Percentiles rank a stretch among this genome's conserved stretches.
These are phyloP conservation scores for Teratosphaeria nubilosa DNA, from an alignment of 2,329 filamentous ascomycete species.

Conservation along the genomic window DNA sequence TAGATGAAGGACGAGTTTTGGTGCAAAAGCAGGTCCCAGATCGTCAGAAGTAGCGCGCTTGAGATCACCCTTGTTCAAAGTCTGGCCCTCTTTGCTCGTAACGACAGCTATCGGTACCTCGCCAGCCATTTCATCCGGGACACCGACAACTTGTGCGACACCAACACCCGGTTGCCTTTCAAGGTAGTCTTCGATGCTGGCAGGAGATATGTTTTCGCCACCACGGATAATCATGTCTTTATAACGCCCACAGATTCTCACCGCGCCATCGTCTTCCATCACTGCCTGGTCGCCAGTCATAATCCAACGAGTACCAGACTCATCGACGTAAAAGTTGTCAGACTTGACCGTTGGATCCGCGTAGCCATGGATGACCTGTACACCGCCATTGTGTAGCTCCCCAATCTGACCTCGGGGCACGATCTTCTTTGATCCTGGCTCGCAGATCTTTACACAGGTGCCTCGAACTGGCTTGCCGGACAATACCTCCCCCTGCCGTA, in stretches of 20 bases:
- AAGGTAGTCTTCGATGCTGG: slow-evolving; percentile 27
- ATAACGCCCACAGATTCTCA: slow-evolving; percentile 26
- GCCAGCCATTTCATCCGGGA: slow-evolving; percentile 36
- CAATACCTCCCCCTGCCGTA: slow-evolving; percentile 28
- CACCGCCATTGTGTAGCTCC: slow-evolving; percentile 24
- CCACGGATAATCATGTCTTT: slow-evolving; percentile 38
- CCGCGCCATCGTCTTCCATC: slow-evolving; percentile 36
- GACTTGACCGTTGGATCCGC: slow-evolving; percentile 19
- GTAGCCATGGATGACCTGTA: slow-evolving; percentile 21
- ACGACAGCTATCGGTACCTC: slow-evolving; percentile 41
- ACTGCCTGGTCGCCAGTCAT: slow-evolving; percentile 53
- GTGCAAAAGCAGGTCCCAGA: slow-evolving; percentile 31
- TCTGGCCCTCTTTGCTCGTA: slow-evolving; percentile 24
- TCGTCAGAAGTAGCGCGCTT: slow-evolving; percentile 29
- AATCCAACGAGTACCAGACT: slow-evolving; percentile 45
- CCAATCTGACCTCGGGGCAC: slow-evolving; percentile 21
- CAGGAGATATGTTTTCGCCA: slow-evolving; percentile 55
- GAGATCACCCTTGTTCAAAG: slow-evolving; percentile 19
- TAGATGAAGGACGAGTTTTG: slow-evolving; percentile 34
- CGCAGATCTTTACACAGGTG: slow-evolving; percentile 26
- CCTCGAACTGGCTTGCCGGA: slow-evolving; percentile 35
- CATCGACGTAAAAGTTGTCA: slow-evolving; percentile 22
- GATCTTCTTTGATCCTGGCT: slow-evolving; percentile 16
- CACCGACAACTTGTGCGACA: slow-evolving; percentile 34
- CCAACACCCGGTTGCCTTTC: slow-evolving; percentile 26